These are phyloP conservation scores for Daldinia loculata DNA, from an alignment of 495 filamentous ascomycete genomes.

Conservation along the genomic window DNA sequence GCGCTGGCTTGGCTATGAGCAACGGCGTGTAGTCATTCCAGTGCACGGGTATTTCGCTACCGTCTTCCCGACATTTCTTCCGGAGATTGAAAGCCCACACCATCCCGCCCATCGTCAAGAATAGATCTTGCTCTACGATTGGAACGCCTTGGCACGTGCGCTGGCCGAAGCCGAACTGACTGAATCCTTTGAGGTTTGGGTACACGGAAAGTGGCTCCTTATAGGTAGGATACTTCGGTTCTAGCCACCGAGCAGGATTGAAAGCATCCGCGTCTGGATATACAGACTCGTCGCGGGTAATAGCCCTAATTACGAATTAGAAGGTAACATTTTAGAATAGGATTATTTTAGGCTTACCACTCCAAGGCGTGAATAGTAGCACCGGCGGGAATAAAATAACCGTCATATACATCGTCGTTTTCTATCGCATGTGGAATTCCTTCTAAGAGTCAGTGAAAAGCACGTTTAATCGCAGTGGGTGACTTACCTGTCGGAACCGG, in stretches of 20 bases:
- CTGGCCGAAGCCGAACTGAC: slow-evolving; percentile 68
- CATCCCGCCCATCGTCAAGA: slow-evolving; percentile 65
- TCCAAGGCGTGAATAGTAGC: slow-evolving; percentile 67
- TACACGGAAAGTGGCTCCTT: slow-evolving; percentile 61
- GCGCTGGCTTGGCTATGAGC: slow-evolving; percentile 61
- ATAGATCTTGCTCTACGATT: slow-evolving; percentile 64
- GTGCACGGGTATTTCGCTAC: slow-evolving; percentile 54
- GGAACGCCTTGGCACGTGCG: slow-evolving; percentile 66
- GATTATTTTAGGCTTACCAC: slow-evolving; percentile 48
- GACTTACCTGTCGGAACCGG: slow-evolving; percentile 58
- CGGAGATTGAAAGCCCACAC: slow-evolving; percentile 65
- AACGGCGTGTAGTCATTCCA: slow-evolving; percentile 61
- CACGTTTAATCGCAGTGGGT: neutral
- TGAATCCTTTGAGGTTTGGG: slow-evolving; percentile 64
- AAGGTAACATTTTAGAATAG: neutral
- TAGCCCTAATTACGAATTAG: slow-evolving; percentile 62
- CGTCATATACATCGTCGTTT: slow-evolving; percentile 64
- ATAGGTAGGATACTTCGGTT: slow-evolving; percentile 61
- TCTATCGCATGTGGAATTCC: slow-evolving; percentile 64
- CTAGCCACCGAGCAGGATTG: slow-evolving; percentile 62
- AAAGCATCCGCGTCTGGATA: slow-evolving; percentile 72
- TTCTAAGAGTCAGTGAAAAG: slow-evolving; percentile 18
- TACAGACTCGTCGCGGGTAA: slow-evolving; percentile 64
- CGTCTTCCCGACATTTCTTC: slow-evolving; percentile 52
- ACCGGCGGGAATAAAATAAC: slow-evolving; percentile 63